Base-by-base conservation (phyloP, 345 rosid species). In the Hibiscus trionum region DNA sequence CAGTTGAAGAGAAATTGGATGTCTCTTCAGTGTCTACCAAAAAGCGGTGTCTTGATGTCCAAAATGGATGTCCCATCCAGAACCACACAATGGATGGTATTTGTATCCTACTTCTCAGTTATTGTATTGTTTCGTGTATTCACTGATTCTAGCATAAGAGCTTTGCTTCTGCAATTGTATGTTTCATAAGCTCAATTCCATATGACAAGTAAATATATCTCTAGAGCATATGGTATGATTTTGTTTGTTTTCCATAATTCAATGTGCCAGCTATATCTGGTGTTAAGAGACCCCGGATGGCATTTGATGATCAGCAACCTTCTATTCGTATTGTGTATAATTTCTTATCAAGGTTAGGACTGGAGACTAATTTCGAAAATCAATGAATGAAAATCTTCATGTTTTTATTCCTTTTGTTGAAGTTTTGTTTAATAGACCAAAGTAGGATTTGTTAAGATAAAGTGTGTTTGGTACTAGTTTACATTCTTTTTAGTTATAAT, bases 291-390 rank as follows among this genome's bases (percentile, higher is more conserved):
- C 73, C 84, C 69, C 83, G 95, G 74, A 77, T 81, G 76, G 78
- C 78, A 70, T 69, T 69, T 66, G 78, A 80, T 26, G 90, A 82
- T 61, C 75, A 85, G 75, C 88, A 88, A 77, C 86, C 99, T 74
- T 87, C 91, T 24, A 90, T 96, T 35, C 94, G 77, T 82, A 86
- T 96, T 78, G 67, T 75, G 19, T 91, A 85, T 85, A 87, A 81
- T 77, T 85, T 80, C 56, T 83, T 93, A 78, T 82, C 96, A 82
- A 93, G 98, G 98, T 96, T 76, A 76, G 88, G 62, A 74, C 68
- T 66, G 80, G 72, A 74, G 39, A 12, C 46, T 74, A 56, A 58
- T 55, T 33, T 33, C 14, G 46, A 26, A 68, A 69, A 49, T 12
- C 52, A 72, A n/a, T 73, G 66, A 19, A 14, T 26, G 37, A 58